Conservation (phyloP, 345 rosid species). For the Isatis tinctoria region DNA sequence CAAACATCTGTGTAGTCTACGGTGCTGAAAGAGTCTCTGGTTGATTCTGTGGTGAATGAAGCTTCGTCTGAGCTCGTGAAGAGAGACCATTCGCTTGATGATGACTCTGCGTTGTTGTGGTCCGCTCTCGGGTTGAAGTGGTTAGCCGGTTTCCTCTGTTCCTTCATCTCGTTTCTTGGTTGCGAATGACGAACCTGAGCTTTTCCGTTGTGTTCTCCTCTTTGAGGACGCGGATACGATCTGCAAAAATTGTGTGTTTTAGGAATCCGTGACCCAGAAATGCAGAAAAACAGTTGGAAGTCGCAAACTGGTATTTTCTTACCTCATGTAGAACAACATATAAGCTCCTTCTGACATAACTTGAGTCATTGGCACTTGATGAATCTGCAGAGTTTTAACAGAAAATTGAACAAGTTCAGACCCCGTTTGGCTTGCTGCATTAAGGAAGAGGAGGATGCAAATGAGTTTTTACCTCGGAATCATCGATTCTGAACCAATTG, state of each 20-base stretch:
- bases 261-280: not conserved
- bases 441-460: not conserved
- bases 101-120: constrained; percentile 43
- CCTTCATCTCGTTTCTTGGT: constrained; percentile 38
- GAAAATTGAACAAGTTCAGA: not conserved
- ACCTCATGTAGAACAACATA: constrained; percentile 86
- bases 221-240: constrained; percentile 64
- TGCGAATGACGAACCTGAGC: constrained; percentile 30
- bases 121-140: constrained; percentile 21
- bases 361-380: constrained; percentile 64
- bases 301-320: not conserved
- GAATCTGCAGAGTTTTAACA: constrained; percentile 44
- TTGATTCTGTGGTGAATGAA: constrained; percentile 82
- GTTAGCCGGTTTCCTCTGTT: constrained; percentile 39
- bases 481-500: constrained; percentile 77
- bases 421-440: not conserved
- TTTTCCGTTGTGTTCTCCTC: constrained; percentile 35
- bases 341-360: constrained; percentile 97
- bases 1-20: constrained; percentile 56
- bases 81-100: constrained; percentile 81
- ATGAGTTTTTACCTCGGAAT: constrained; percentile 50
- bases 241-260: constrained; percentile 23
- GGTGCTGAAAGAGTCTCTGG: constrained; percentile 83
- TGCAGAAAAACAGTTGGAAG: not conserved
- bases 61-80: constrained; percentile 92